phyloP scores from a whole-genome alignment of 2,329 filamentous ascomycete genomes.

The Allantophomopsis cytisporea region DNA sequence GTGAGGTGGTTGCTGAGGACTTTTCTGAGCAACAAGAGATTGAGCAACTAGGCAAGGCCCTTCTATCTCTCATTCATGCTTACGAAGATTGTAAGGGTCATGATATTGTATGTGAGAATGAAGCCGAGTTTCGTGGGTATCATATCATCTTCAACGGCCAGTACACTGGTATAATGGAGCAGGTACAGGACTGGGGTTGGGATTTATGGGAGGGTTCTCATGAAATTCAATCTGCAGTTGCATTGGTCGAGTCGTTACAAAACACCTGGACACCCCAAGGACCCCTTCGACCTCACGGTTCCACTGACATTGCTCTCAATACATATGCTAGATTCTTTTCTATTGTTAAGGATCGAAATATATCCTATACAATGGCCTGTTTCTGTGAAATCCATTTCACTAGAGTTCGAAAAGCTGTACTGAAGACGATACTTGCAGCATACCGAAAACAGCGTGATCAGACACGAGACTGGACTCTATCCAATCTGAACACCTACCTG shows the following conservation, averaged over 20 bases:
- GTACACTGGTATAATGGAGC: conserved; percentile 41
- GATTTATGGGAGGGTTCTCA: conserved; percentile 41
- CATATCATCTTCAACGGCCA: conserved; percentile 48
- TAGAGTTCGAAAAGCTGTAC: conserved; percentile 40
- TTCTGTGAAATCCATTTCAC: conserved; percentile 57
- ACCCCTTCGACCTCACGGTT: conserved; percentile 31
- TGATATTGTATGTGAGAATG: conserved; percentile 43
- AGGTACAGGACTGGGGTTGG: conserved; percentile 39
- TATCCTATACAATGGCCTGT: conserved; percentile 59
- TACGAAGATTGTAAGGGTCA: conserved; percentile 53
- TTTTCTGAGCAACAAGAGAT: conserved; percentile 56
- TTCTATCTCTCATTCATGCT: conserved; percentile 50
- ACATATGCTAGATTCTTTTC: conserved; percentile 42
- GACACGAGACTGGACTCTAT: conserved; percentile 45
- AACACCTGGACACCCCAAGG: conserved; percentile 42
- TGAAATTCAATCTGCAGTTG: conserved; percentile 46
- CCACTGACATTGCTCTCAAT: conserved; percentile 27
- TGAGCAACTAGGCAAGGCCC: conserved; percentile 51
- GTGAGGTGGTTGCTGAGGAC: conserved; percentile 39
- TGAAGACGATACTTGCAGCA: conserved; percentile 38
- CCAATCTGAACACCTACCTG: conserved; percentile 40
- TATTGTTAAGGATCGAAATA: conserved; percentile 38
- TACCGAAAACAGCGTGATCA: conserved; percentile 42
- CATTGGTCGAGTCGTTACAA: conserved; percentile 45
- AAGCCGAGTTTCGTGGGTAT: conserved; percentile 53